These are phyloP conservation scores for Cadophora luteo-olivacea DNA, from an alignment of 2,329 filamentous ascomycete species.

Conservation along the genomic window DNA sequence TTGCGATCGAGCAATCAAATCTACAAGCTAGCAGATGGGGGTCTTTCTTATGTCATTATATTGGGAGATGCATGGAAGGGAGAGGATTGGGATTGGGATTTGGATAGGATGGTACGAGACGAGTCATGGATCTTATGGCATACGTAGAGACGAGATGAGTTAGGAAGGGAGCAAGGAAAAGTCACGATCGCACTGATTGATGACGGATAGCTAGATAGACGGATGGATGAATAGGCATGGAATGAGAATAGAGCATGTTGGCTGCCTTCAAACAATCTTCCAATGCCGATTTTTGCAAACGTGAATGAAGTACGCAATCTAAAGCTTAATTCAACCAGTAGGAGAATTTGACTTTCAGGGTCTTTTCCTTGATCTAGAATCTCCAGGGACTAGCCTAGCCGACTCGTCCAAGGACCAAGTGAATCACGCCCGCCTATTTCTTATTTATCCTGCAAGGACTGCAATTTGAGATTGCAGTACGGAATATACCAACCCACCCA, in stretches of 20 bases:
- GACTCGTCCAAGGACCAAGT: too few relatives aligned
- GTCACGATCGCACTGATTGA: neutral
- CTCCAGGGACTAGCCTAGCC: too few relatives aligned
- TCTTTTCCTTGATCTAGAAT: too few relatives aligned
- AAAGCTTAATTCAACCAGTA: too few relatives aligned
- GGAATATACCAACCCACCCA: too few relatives aligned
- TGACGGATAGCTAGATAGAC: conserved; percentile 9
- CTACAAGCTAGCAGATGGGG: neutral
- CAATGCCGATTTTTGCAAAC: neutral
- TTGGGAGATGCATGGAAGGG: conserved; percentile 13
- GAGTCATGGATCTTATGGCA: conserved; percentile 12
- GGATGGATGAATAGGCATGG: neutral
- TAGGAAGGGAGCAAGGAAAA: conserved; percentile 16
- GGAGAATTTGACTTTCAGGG: too few relatives aligned
- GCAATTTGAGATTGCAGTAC: too few relatives aligned
- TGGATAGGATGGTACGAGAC: too few relatives aligned
- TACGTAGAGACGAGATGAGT: neutral
- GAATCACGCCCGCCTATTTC: too few relatives aligned
- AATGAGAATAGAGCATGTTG: conserved; percentile 27
- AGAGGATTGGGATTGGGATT: neutral
- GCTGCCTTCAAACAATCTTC: conserved; percentile 9
- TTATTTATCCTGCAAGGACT: too few relatives aligned
- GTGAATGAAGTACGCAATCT: too few relatives aligned
- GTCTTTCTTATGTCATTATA: conserved; percentile 17
- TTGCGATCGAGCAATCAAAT: neutral